Evolutionary conservation across 1,284 basidiomycete genomes (phyloP).

Genomic region (Ustilago trichophora): DNA sequence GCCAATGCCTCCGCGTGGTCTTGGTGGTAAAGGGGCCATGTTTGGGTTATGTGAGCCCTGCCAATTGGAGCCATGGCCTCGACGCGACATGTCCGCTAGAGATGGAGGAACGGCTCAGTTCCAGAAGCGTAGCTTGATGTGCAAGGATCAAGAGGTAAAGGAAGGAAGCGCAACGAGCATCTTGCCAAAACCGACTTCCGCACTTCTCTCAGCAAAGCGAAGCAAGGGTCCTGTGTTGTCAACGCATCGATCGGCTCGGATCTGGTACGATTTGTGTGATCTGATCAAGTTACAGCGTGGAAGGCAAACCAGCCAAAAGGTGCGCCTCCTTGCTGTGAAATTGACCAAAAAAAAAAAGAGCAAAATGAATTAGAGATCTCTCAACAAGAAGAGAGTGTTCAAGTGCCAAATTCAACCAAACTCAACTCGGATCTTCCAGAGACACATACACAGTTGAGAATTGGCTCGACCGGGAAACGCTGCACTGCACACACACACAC

Average conservation of each 20-base stretch:
- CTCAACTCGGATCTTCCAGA: not conserved
- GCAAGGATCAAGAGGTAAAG: too few relatives aligned
- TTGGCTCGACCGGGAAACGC: conserved; percentile 4
- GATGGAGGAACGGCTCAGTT: not conserved
- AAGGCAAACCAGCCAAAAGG: not conserved
- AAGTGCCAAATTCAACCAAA: too few relatives aligned
- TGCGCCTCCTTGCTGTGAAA: not conserved
- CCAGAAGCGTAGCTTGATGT: too few relatives aligned
- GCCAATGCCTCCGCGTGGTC: conserved; percentile 48
- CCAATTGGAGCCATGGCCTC: conserved; percentile 37
- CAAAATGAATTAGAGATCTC: too few relatives aligned
- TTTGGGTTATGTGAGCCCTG: conserved; percentile 55
- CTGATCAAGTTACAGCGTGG: conserved; percentile 4
- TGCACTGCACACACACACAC: not conserved
- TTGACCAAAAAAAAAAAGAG: not conserved
- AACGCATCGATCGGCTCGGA: too few relatives aligned
- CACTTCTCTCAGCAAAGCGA: too few relatives aligned
- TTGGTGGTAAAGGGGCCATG: conserved; percentile 53
- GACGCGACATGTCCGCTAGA: conserved; percentile 27
- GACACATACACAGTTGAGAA: not conserved
- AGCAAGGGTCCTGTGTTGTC: too few relatives aligned
- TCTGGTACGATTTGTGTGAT: too few relatives aligned
- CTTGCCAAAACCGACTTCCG: too few relatives aligned
- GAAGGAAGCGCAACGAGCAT: too few relatives aligned
- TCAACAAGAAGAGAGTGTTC: too few relatives aligned